Evolutionary conservation across 2,329 filamentous ascomycete species (phyloP).

Genomic region (Lasiodiplodia gonubiensis): DNA sequence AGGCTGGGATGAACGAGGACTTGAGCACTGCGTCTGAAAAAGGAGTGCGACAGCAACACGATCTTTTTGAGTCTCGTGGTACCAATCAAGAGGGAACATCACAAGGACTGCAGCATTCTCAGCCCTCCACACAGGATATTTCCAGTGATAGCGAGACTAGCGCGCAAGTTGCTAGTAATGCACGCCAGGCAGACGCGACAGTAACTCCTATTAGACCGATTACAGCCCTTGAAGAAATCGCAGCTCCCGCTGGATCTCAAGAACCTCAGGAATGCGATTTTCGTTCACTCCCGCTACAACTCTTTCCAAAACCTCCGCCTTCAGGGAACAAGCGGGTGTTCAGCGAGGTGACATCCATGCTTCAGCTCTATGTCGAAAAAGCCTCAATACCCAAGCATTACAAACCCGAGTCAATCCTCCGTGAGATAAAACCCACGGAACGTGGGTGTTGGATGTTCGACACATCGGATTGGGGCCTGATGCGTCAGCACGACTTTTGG

Average conservation of each 20-base stretch:
- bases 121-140: background rate
- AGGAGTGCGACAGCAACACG: background rate
- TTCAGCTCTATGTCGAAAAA: slow-evolving; percentile 5
- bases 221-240: too few species aligned
- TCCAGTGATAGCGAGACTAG: background rate
- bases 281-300: slow-evolving; percentile 34
- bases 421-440: slow-evolving; percentile 54
- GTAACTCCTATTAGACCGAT: background rate
- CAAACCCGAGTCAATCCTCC: slow-evolving; percentile 27
- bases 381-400: slow-evolving; percentile 32
- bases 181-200: background rate
- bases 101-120: background rate
- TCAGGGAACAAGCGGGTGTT: slow-evolving; percentile 9
- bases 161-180: too few species aligned
- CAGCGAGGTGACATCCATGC: slow-evolving; percentile 13
- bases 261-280: slow-evolving; percentile 33
- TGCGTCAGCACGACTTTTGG: slow-evolving; percentile 64
- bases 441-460: slow-evolving; percentile 79
- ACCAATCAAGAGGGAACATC: background rate
- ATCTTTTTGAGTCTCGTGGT: background rate
- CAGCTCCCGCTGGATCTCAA: background rate
- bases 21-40: background rate
- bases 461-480: slow-evolving; percentile 59
- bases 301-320: slow-evolving; percentile 37
- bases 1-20: background rate